Evolutionary conservation across 2,329 filamentous ascomycete species (phyloP).

Genomic region (Cyphellophora europaea): DNA sequence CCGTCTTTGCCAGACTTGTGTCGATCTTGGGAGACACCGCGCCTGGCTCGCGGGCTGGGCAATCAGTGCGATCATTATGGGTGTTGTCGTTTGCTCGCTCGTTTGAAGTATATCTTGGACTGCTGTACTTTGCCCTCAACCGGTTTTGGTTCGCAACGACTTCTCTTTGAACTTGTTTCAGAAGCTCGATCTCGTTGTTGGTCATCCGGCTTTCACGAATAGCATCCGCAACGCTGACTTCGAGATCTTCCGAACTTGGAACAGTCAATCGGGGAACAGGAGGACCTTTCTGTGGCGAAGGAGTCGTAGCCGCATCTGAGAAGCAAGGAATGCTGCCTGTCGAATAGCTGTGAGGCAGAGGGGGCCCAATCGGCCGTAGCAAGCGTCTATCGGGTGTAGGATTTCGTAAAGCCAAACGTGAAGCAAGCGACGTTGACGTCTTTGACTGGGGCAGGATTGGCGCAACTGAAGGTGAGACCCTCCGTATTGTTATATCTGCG

Average conservation of each 20-base stretch:
- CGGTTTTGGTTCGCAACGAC: constrained; percentile 9
- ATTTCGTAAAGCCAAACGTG: constrained; percentile 5
- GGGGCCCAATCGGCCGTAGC: constrained; percentile 14
- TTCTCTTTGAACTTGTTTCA: constrained; percentile 12
- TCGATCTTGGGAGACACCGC: constrained; percentile 4
- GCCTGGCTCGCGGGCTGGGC: constrained; percentile 1
- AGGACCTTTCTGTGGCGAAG: no score
- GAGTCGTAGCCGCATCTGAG: constrained; percentile 2
- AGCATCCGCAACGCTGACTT: constrained; percentile 8
- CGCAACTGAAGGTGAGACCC: background rate
- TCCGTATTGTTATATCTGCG: background rate
- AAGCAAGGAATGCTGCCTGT: constrained; percentile 15
- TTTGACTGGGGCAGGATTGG: constrained; percentile 10
- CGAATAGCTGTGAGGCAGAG: constrained; percentile 14
- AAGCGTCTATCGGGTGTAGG: constrained; percentile 11
- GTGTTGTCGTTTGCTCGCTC: no score
- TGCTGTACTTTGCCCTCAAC: constrained; percentile 3
- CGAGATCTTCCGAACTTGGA: no score
- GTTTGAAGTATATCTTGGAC: constrained; percentile 1
- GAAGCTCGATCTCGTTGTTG: constrained; percentile 9
- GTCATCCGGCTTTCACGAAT: constrained; percentile 14
- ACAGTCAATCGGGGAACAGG: no score
- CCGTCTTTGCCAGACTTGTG: constrained; percentile 6
- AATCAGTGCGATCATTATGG: background rate
- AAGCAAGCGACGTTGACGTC: constrained; percentile 9